These are phyloP conservation scores for Pichia sporocuriosa DNA, from an alignment of 805 yeast species.

Conservation along the genomic window DNA sequence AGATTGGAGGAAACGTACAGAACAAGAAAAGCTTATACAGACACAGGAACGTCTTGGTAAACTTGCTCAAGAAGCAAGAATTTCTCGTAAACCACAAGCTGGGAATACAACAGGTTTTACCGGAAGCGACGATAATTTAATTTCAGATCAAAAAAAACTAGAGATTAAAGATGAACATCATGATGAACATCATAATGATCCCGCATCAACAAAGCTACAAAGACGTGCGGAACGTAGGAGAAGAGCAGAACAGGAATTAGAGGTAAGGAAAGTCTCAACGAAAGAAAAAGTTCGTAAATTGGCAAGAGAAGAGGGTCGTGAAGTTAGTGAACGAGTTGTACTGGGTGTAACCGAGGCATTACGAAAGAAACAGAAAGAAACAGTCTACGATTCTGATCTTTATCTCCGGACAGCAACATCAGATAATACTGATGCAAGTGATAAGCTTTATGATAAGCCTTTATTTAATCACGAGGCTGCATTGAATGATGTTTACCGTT, in stretches of 20 bases:
- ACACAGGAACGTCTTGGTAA: conserved; percentile 45
- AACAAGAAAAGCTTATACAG: conserved; percentile 34
- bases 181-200: not conserved
- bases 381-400: conserved; percentile 53
- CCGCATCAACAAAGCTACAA: conserved; percentile 30
- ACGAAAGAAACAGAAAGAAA: conserved; percentile 28
- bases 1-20: conserved; percentile 36
- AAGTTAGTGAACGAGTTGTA: conserved; percentile 49
- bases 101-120: conserved; percentile 8
- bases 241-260: conserved; percentile 42
- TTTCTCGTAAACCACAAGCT: conserved; percentile 7
- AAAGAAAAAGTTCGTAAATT: conserved; percentile 36
- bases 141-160: conserved; percentile 4
- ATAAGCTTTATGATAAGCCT: conserved; percentile 53
- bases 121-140: too few species aligned
- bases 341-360: conserved; percentile 34
- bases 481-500: conserved; percentile 43
- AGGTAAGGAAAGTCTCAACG: conserved; percentile 37
- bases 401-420: conserved; percentile 37
- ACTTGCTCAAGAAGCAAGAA: conserved; percentile 45
- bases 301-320: conserved; percentile 42
- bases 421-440: conserved; percentile 31
- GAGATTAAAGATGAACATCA: not conserved
- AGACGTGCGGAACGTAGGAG: conserved; percentile 39
- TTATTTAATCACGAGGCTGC: conserved; percentile 49